Evolutionary conservation across 2,329 filamentous ascomycete species (phyloP).

Genomic region (Alternaria gaisen): DNA sequence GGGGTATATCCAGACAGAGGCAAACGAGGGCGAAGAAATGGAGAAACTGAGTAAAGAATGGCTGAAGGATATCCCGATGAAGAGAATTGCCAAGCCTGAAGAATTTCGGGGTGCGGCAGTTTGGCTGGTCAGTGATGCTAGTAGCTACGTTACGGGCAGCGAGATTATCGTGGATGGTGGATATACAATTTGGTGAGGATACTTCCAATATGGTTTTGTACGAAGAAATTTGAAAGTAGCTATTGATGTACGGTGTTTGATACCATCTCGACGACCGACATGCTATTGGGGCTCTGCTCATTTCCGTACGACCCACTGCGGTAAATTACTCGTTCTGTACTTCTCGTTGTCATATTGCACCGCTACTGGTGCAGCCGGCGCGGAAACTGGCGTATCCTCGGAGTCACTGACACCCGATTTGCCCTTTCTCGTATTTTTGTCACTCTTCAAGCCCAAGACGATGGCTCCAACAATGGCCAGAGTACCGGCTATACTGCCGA

Average conservation of each 20-base stretch:
- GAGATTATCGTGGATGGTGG: conserved; percentile 62
- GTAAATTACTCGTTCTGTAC: neutral
- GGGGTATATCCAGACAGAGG: conserved; percentile 86
- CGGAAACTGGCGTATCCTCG: neutral
- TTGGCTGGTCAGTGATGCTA: conserved; percentile 27
- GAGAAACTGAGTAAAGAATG: conserved; percentile 36
- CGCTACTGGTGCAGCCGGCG: neutral
- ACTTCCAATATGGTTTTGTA: neutral
- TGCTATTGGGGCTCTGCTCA: too few relatives aligned
- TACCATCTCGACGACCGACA: neutral
- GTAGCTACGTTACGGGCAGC: conserved; percentile 74
- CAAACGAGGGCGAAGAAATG: conserved; percentile 58
- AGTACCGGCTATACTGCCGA: too few relatives aligned
- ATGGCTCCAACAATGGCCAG: too few relatives aligned
- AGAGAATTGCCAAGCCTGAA: conserved; percentile 49
- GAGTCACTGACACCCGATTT: neutral
- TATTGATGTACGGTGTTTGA: neutral
- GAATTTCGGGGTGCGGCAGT: conserved; percentile 49
- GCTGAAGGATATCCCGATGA: conserved; percentile 48
- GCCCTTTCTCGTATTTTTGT: too few relatives aligned
- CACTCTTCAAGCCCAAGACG: too few relatives aligned
- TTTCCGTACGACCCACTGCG: neutral
- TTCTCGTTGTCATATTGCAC: neutral
- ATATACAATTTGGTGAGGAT: conserved; percentile 54
- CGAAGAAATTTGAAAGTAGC: neutral